phyloP scores from a whole-genome alignment of 2,329 filamentous ascomycete species.

The Tolypocladium tundrense region DNA sequence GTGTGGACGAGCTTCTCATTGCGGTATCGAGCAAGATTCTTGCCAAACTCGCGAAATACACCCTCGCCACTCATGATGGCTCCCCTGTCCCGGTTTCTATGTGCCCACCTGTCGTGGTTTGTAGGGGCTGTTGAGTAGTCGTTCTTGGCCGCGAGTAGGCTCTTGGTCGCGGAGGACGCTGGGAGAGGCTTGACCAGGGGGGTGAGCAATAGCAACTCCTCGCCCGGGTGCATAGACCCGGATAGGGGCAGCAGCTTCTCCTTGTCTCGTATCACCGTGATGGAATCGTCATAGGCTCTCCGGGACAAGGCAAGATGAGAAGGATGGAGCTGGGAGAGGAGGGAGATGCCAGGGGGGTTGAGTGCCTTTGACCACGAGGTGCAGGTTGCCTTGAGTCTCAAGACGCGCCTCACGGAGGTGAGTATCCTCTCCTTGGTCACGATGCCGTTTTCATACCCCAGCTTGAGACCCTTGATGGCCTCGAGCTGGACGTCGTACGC shows the following conservation, averaged over 20 bases:
- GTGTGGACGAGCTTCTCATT: conserved; percentile 85
- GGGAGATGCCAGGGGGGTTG: conserved; percentile 69
- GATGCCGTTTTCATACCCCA: conserved; percentile 84
- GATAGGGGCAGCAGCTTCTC: conserved; percentile 75
- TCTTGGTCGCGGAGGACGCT: conserved; percentile 73
- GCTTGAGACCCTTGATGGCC: conserved; percentile 78
- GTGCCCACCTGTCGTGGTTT: conserved; percentile 45
- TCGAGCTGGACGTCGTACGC: conserved; percentile 85
- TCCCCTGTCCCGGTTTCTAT: conserved; percentile 44
- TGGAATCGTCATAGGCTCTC: conserved; percentile 82
- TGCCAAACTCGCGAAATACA: conserved; percentile 82
- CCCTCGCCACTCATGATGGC: conserved; percentile 83
- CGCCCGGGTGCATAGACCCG: conserved; percentile 68
- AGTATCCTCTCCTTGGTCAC: conserved; percentile 72
- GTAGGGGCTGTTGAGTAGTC: conserved; percentile 21
- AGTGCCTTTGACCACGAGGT: conserved; percentile 87
- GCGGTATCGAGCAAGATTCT: conserved; percentile 74
- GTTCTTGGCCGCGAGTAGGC: conserved; percentile 46
- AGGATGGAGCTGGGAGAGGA: conserved; percentile 72
- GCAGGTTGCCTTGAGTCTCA: conserved; percentile 72
- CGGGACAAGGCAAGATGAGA: conserved; percentile 73
- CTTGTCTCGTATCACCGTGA: conserved; percentile 86
- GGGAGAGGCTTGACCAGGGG: conserved; percentile 87
- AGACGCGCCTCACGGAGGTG: conserved; percentile 67
- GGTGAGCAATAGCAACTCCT: conserved; percentile 82